Base-by-base conservation (phyloP, 2,329 filamentous ascomycete species). In the Exophiala lecanii-corni region DNA sequence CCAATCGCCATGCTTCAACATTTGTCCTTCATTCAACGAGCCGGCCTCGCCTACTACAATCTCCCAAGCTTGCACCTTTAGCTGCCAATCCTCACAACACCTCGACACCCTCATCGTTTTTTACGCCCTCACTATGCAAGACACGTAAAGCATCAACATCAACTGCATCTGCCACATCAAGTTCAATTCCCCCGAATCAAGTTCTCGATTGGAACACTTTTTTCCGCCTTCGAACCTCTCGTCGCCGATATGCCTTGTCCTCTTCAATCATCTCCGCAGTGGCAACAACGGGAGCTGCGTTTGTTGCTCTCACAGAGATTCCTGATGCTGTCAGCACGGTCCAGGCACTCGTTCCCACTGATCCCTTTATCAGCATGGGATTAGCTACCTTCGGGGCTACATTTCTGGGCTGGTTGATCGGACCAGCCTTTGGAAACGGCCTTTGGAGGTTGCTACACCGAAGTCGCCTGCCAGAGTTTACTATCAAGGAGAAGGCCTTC, bases 401-500 rank as follows among this genome's bases (percentile, higher is more conserved):
- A 41, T 85, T 82, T n/a, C 71, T 83, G 23, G 92, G 92, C 3
- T 98, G 92, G 92, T 70, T 98, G 36, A 71, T 81, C 17, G 92
- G 92, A 0, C 92, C 92, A 0, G 82, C 83, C 54, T 63, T 95
- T 30, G 92, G 92, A 3, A 88, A 83, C 53, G 75, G 77, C 6
- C 70, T 88, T 3, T 98, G 96, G 68, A 86, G 87, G 59, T 55
- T 84, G 51, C 72, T 83, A 59, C 86, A 94, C 66, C 72, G 82
- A 76, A 78, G 58, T 79, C 46, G 47, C 15, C 42, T 58, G 31
- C 36, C 36, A 13, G 46, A 45, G 19, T 43, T 54, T 33, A 39
- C 38, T 44, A 55, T 86, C 76, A 97, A 96, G 77, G 92, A 98
- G 69, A 87, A 82, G 59, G 84, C 91, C 64, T 96, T 98, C 72